Evolutionary conservation across 75 land plant species (phyloP), one percentile per base, ranked within the genome.

Genomic region (Cupressus sempervirens): DNA sequence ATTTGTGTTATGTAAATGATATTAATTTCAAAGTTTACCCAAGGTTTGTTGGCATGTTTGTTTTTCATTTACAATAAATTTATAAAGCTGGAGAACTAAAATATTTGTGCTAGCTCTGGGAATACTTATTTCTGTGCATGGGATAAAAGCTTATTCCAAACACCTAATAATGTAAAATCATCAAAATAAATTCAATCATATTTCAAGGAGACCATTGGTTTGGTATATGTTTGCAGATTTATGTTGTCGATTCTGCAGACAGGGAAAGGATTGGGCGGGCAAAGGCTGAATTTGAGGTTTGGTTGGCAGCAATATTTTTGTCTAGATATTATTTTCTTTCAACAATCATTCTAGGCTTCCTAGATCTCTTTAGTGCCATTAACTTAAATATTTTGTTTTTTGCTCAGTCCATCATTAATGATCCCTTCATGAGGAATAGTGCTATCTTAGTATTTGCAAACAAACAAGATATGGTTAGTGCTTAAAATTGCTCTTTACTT

Each of bases 361-460:
- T 1, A 84, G 4, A 35, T 12, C 82, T 68, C 81, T 67, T 48
- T n/a, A 79, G 12, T n/a, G 12, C n/a, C 3, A 23, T 45, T 14
- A 82, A 29, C 48, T 43, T 72, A 72, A 35, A 32, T 38, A 20
- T 4, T n/a, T 43, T 6, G n/a, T 79, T 79, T 3, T 79, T 45
- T 79, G 2, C 81, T 18, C 50, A 91, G 92, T 82, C 91, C 52
- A 91, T 91, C 62, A 72, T 90, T 36, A 85, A 87, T 81, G 92
- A 91, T 62, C 92, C 92, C 11, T 89, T 91, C 85, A 91, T 91
- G 92, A 90, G 89, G 80, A 91, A 91, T 77, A 85, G 91, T 50
- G 92, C 92, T n/a, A 90, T 91, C 45, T 81, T 91, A 67, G 91
- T 91, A 26, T 91, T 91, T 86, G 91, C 92, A 73, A 91, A 91